These are phyloP conservation scores for Trametes hirsuta DNA, from an alignment of 1,284 basidiomycete genomes.

Conservation along the genomic window DNA sequence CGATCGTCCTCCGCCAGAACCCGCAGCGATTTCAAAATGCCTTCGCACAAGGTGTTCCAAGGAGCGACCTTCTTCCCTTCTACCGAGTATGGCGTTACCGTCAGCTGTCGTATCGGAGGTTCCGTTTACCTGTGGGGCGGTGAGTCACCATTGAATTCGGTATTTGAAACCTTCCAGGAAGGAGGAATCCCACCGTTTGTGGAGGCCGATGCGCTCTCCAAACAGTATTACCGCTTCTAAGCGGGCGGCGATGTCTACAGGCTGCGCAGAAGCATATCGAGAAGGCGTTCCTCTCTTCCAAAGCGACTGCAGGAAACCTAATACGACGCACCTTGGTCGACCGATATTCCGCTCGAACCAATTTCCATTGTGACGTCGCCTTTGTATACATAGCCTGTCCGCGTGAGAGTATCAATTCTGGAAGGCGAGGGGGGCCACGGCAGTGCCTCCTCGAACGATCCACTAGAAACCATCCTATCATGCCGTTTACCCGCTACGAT, in stretches of 20 bases:
- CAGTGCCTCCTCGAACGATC: not conserved
- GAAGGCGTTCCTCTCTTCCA: not conserved
- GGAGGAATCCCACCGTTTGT: not conserved
- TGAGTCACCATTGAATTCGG: not conserved
- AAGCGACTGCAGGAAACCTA: not conserved
- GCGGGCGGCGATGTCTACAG: too few species aligned
- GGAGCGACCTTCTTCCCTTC: not conserved
- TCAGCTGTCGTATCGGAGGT: not conserved
- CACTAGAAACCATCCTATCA: not conserved
- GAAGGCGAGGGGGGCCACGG: not conserved
- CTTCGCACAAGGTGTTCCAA: not conserved
- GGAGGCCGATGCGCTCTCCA: not conserved
- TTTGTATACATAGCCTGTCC: not conserved
- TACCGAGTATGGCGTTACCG: not conserved
- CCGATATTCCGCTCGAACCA: not conserved
- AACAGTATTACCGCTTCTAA: too few species aligned
- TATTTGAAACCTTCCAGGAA: not conserved
- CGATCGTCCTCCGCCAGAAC: not conserved
- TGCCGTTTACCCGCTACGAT: not conserved
- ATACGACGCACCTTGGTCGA: not conserved
- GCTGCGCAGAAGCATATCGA: too few species aligned
- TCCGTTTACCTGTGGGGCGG: not conserved
- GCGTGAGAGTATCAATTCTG: too few species aligned
- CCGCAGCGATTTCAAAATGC: constrained; percentile 1
- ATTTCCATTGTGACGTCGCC: not conserved